A percentile compares a stretch with the other conserved stretches of the same genome.
Evolutionary conservation across 1,284 basidiomycete species (phyloP).

Genomic region (Trichosporon asahii): DNA sequence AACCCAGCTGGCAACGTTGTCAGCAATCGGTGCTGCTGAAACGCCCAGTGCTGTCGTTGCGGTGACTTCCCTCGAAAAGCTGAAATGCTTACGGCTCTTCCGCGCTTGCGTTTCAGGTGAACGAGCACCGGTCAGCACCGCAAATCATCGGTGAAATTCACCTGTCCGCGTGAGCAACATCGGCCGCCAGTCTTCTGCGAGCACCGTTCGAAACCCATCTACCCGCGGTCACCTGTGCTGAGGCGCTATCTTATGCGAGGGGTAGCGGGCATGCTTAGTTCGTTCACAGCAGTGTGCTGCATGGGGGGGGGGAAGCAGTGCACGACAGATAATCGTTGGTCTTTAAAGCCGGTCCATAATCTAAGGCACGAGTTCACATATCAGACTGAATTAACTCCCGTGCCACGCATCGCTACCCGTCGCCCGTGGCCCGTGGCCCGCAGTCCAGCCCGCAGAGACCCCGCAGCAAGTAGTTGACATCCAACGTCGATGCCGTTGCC

Average conservation of each 20-base stretch:
- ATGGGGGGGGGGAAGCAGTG: not conserved
- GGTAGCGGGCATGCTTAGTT: not conserved
- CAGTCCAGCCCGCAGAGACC: not conserved
- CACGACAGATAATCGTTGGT: not conserved
- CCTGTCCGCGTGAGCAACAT: not conserved
- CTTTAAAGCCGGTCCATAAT: not conserved
- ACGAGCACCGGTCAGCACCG: not conserved
- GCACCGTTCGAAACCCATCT: not conserved
- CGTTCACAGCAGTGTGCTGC: not conserved
- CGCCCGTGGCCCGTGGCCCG: not conserved
- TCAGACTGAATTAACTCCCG: conserved; percentile 3
- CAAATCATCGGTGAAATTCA: not conserved
- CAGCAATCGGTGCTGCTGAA: not conserved
- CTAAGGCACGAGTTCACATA: conserved; percentile 8
- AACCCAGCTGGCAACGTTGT: not conserved
- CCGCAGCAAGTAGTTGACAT: not conserved
- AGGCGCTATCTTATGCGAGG: no score
- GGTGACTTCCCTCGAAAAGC: not conserved
- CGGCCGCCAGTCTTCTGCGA: not conserved
- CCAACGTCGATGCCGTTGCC: not conserved
- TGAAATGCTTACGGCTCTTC: not conserved
- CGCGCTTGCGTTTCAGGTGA: not conserved
- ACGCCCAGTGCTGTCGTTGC: not conserved
- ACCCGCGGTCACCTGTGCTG: no score
- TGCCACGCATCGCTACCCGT: conserved; percentile 2